phyloP scores from a whole-genome alignment of 192 early-diverging fungal species.

The Umbelopsis isabellina region DNA sequence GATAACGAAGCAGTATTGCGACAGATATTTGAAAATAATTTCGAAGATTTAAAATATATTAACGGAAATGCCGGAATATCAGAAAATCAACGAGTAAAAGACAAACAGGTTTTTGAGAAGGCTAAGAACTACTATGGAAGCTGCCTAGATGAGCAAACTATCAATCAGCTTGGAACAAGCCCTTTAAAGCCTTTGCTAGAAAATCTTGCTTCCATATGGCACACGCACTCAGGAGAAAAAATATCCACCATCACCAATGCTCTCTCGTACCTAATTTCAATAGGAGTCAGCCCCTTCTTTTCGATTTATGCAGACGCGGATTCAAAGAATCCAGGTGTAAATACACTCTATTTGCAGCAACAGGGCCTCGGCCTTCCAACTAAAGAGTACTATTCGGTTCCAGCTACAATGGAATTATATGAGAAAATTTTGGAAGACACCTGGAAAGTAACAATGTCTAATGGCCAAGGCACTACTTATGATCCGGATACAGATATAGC shows the following conservation, averaged over 20 bases:
- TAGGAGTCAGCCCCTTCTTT: slow-evolving; percentile 41
- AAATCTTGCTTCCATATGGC: slow-evolving; percentile 38
- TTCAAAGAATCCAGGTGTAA: slow-evolving; percentile 59
- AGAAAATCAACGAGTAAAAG: slow-evolving; percentile 40
- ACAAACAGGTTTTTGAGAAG: slow-evolving; percentile 58
- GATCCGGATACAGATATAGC: slow-evolving; percentile 13
- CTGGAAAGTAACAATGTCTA: slow-evolving; percentile 41
- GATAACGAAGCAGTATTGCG: slow-evolving; percentile 45
- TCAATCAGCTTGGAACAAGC: slow-evolving; percentile 41
- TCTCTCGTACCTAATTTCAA: neutral
- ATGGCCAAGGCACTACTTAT: slow-evolving; percentile 1
- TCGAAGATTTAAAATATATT: slow-evolving; percentile 27
- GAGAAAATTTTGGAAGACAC: slow-evolving; percentile 45
- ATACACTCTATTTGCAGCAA: slow-evolving; percentile 54
- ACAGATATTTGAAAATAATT: slow-evolving; percentile 53
- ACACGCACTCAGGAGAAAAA: neutral
- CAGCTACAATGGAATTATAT: slow-evolving; percentile 47
- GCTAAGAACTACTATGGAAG: slow-evolving; percentile 58
- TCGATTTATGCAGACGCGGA: slow-evolving; percentile 53
- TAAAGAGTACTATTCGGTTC: slow-evolving; percentile 66
- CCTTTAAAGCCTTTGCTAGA: slow-evolving; percentile 45
- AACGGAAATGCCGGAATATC: slow-evolving; percentile 12
- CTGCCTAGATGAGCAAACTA: slow-evolving; percentile 52
- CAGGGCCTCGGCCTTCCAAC: slow-evolving; percentile 62
- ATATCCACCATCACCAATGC: slow-evolving; percentile 4